Evolutionary conservation across 345 rosid genomes (phyloP), one percentile per base, ranked within the genome.

Genomic region (Acer yangbiense): DNA sequence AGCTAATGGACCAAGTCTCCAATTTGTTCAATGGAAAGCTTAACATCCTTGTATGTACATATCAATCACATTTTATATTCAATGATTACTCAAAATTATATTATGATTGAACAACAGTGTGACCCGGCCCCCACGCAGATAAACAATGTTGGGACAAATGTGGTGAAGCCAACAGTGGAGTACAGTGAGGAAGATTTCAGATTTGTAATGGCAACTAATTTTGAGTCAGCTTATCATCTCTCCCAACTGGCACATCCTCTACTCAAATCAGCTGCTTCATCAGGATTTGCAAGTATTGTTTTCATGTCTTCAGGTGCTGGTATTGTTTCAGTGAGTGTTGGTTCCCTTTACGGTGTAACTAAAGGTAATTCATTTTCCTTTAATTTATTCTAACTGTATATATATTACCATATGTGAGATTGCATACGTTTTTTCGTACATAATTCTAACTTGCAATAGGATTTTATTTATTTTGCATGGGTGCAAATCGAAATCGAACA

Each of bases 181-280:
- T 86, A 69, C 77, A 68, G 73, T 21, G 83, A 77, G 2, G 89
- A 86, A 60, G 88, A 88, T 9, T 85, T 73, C 44, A 55, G 83
- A 13, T 64, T 65, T 12, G 16, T 86, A 50, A 72, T 85, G 78
- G 48, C 80, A 0, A 82, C 88, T 9, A 90, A 92, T 76, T 63
- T 92, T 10, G 90, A 92, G 69, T 81, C 90, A 4, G 80, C 88
- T 35, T 90, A 74, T 58, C 86, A 87, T 77, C 11, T 92, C n/a
- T 55, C 85, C 84, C 89, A 84, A 75, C 85, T 90, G 20, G 86
- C 91, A 3, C 85, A 92, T 76, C 92, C 90, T 13, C 85, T 89
- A 1, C 55, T 92, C 7, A 29, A 29, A 87, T 92, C 7, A 87
- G 88, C 32, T 81, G 83, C 86, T 35, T 87, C 94, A 0, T 86